Conservation (phyloP, 768 basidiomycete species). For the Boletus bicolor region DNA sequence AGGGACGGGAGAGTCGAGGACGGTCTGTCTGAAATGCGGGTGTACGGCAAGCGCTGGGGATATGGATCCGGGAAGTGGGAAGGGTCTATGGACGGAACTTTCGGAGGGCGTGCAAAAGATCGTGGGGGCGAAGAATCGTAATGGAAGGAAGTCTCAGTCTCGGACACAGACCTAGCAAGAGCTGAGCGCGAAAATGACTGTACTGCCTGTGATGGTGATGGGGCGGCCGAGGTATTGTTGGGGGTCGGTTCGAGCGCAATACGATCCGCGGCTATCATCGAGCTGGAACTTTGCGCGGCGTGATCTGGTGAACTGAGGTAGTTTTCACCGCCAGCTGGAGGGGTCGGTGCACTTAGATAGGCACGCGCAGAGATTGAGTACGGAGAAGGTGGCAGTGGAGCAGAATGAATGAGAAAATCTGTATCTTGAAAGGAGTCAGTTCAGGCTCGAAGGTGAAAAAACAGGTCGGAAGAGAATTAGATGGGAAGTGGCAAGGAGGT, state of each 20-base stretch:
- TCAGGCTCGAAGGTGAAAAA: constrained; percentile 12
- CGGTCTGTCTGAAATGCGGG: constrained; percentile 32
- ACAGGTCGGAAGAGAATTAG: constrained; percentile 5
- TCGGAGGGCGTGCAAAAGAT: constrained; percentile 43
- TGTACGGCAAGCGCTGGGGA: constrained; percentile 53
- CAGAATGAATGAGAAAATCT: constrained; percentile 31
- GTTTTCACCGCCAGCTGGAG: constrained; percentile 28
- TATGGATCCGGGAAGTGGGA: constrained; percentile 71
- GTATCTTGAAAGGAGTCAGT: constrained; percentile 23
- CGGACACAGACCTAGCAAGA: constrained; percentile 39
- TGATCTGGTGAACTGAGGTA: constrained; percentile 26
- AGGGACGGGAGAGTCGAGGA: constrained; percentile 51
- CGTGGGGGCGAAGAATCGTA: constrained; percentile 35
- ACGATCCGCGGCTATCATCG: constrained; percentile 22
- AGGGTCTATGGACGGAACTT: constrained; percentile 52
- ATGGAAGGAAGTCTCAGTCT: constrained; percentile 37
- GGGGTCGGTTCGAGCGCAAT: constrained; percentile 5
- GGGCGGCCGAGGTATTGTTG: constrained; percentile 21
- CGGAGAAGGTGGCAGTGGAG: constrained; percentile 33
- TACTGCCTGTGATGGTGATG: constrained; percentile 22
- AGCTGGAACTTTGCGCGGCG: constrained; percentile 10
- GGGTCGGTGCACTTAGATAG: constrained; percentile 41
- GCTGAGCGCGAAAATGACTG: constrained; percentile 32
- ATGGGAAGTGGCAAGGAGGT: constrained; percentile 3
- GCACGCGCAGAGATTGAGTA: constrained; percentile 30